Conservation (phyloP, 2,329 filamentous ascomycete species). For the Ophiocordyceps sinensis region DNA sequence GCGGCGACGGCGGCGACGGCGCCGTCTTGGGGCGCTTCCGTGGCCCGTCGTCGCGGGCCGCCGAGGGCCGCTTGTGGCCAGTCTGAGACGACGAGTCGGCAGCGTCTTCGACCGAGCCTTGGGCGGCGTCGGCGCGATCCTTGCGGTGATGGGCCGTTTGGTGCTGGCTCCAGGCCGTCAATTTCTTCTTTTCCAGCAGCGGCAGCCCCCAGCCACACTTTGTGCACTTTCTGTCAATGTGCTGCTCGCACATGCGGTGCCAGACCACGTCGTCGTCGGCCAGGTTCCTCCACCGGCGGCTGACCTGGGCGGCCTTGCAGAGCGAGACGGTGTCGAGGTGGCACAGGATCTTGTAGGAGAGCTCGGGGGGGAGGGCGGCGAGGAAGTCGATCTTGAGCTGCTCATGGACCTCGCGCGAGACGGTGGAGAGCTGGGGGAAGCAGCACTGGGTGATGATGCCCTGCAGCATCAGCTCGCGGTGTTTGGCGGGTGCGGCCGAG, state of each 20-base stretch:
- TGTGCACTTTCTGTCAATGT: constrained; percentile 84
- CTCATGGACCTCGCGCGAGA: constrained; percentile 81
- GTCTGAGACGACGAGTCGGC: constrained; percentile 5
- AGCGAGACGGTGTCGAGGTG: constrained; percentile 88
- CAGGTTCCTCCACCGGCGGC: constrained; percentile 69
- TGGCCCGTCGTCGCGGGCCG: constrained; percentile 14
- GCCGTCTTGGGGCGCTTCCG: constrained; percentile 19
- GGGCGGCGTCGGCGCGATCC: constrained; percentile 3
- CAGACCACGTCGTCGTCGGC: constrained; percentile 98
- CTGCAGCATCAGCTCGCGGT: constrained; percentile 90
- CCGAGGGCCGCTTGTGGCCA: constrained; percentile 19
- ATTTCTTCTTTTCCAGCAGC: constrained; percentile 70
- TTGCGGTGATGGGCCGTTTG: constrained; percentile 25
- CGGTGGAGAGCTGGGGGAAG: constrained; percentile 88
- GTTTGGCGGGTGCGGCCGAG: constrained; percentile 84
- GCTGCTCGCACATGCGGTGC: constrained; percentile 95
- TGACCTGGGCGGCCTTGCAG: constrained; percentile 93
- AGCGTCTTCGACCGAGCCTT: constrained; percentile 10
- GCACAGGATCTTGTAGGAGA: constrained; percentile 85
- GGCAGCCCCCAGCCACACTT: constrained; percentile 95
- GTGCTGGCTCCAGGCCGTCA: constrained; percentile 76
- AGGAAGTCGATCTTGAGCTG: constrained; percentile 97
- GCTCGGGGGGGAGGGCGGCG: constrained; percentile 71
- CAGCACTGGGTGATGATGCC: constrained; percentile 94
- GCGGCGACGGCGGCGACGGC: constrained; percentile 15